Conservation (phyloP, 2,329 filamentous ascomycete species). For the Colletotrichum gigasporum region DNA sequence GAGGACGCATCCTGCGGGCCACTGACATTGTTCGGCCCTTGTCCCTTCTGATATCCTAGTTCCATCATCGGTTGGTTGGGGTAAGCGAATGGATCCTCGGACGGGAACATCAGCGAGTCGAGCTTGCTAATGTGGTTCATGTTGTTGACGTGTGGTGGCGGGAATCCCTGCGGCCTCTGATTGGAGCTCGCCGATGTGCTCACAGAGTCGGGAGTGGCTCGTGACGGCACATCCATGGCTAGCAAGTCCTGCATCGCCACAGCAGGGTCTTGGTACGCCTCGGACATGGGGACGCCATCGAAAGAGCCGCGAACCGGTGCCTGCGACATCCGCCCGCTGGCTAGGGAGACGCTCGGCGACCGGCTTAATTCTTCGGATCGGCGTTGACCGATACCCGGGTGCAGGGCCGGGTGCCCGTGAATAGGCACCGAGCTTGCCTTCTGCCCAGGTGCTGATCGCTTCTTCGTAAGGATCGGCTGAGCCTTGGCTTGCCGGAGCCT, state of each 20-base stretch:
- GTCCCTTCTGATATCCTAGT: conserved; percentile 53
- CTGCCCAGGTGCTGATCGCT: conserved; percentile 62
- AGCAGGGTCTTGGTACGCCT: conserved; percentile 45
- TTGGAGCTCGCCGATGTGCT: conserved; percentile 52
- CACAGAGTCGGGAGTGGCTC: conserved; percentile 53
- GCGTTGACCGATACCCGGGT: conserved; percentile 43
- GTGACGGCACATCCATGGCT: conserved; percentile 54
- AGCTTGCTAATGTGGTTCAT: conserved; percentile 71
- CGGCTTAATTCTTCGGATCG: conserved; percentile 46
- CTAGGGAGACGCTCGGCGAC: conserved; percentile 38
- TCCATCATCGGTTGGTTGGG: conserved; percentile 79
- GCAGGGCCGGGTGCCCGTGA: conserved; percentile 40
- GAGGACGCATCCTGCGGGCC: conserved; percentile 47
- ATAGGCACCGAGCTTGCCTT: conserved; percentile 43
- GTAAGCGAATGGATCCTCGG: conserved; percentile 81
- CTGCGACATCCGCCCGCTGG: conserved; percentile 33
- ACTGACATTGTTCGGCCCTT: conserved; percentile 43
- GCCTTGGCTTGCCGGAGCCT: conserved; percentile 65
- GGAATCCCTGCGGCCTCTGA: conserved; percentile 37
- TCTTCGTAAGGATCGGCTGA: conserved; percentile 57
- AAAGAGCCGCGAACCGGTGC: conserved; percentile 40
- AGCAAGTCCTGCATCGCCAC: conserved; percentile 55
- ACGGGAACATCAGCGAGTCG: conserved; percentile 83
- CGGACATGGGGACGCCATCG: conserved; percentile 43
- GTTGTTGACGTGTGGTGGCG: conserved; percentile 40